These are phyloP conservation scores for Phascolomyces articulosus DNA, from an alignment of 371 early-diverging fungal genomes.

Conservation along the genomic window DNA sequence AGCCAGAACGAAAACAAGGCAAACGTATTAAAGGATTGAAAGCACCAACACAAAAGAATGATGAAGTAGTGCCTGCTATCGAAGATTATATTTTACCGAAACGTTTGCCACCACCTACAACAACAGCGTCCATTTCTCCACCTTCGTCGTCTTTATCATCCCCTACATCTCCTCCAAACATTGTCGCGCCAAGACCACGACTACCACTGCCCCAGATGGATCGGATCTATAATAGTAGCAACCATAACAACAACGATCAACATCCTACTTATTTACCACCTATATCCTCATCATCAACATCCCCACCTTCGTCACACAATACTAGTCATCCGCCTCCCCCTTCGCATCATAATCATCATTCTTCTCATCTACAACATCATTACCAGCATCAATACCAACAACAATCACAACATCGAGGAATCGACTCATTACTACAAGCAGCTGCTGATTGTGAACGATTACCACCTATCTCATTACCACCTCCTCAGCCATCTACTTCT, in stretches of 20 bases:
- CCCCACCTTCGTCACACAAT: not conserved
- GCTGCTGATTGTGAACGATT: constrained; percentile 12
- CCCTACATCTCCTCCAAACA: not conserved
- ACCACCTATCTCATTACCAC: constrained; percentile 20
- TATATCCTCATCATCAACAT: constrained; percentile 8
- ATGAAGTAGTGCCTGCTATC: constrained; percentile 18
- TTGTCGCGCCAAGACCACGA: not conserved
- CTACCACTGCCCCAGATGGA: constrained; percentile 6
- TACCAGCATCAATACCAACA: constrained; percentile 10
- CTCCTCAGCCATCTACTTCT: constrained; percentile 4
- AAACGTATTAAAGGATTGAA: constrained; percentile 3
- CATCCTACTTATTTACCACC: constrained; percentile 2
- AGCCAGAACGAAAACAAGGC: not conserved
- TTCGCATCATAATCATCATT: not conserved
- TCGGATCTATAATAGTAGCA: constrained; percentile 6
- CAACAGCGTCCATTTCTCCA: not conserved
- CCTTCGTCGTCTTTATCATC: constrained; percentile 5
- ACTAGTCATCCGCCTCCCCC: not conserved
- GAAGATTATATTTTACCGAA: constrained; percentile 26
- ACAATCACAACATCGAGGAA: constrained; percentile 12
- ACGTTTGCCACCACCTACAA: constrained; percentile 8
- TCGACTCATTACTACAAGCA: constrained; percentile 9
- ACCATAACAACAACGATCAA: not conserved
- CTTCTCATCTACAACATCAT: constrained; percentile 2
- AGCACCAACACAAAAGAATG: constrained; percentile 8